Conservation (phyloP, 345 rosid genomes). For the Brassica juncea region DNA sequence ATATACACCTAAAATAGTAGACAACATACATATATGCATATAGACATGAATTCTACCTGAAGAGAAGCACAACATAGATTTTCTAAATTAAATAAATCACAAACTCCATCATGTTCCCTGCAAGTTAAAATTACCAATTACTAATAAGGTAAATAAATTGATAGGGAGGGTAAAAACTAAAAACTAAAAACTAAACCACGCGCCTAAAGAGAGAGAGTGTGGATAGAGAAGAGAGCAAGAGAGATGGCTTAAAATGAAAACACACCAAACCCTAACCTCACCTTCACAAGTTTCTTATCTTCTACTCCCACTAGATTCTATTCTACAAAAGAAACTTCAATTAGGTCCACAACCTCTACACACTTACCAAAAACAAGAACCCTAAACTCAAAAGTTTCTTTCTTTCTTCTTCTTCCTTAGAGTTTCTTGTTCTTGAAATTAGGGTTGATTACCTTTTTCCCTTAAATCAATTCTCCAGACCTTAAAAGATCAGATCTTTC, state of each 20-base stretch:
- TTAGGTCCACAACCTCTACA: constrained; percentile 28
- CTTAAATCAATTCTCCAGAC: neutral
- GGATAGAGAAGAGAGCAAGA: constrained; percentile 5
- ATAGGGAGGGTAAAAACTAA: neutral
- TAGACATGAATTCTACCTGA: constrained; percentile 26
- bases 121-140: neutral
- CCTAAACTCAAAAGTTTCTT: constrained; percentile 16
- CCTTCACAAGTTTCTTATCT: constrained; percentile 42
- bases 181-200: constrained; percentile 16
- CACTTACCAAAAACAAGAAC: constrained; percentile 14
- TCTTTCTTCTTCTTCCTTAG: neutral
- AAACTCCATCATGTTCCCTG: neutral
- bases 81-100: neutral
- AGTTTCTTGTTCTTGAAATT: constrained; percentile 29
- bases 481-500: constrained; percentile 33
- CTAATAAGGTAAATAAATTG: neutral
- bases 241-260: constrained; percentile 43
- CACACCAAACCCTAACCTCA: constrained; percentile 53
- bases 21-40: constrained; percentile 1
- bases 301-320: constrained; percentile 29
- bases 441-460: neutral
- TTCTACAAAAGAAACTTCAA: neutral
- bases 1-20: constrained; percentile 22
- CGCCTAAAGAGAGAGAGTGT: constrained; percentile 23
- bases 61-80: constrained; percentile 1